phyloP scores from a whole-genome alignment of 2,329 filamentous ascomycete species.

The Pseudopithomyces maydicus region DNA sequence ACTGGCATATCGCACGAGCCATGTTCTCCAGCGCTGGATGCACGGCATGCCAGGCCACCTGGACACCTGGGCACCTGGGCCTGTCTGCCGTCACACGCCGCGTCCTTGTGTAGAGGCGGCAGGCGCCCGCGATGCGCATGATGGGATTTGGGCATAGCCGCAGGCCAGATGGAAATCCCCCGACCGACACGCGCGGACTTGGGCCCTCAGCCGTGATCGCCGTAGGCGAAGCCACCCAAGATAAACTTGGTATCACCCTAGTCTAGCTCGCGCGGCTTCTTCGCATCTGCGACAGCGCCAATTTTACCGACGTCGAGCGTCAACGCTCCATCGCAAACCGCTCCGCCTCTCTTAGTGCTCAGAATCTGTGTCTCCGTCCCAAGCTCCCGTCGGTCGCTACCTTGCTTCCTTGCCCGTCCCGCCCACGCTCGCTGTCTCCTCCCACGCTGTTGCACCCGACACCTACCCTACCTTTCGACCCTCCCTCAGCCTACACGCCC shows the following conservation, averaged over 20 bases:
- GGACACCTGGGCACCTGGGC: too few relatives aligned
- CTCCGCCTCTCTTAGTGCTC: not conserved
- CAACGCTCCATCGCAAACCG: conserved; percentile 14
- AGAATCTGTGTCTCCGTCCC: not conserved
- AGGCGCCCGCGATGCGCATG: not conserved
- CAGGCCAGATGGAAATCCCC: conserved; percentile 2
- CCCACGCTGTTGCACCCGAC: not conserved
- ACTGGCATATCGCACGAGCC: conserved; percentile 14
- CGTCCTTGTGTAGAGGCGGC: not conserved
- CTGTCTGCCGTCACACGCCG: not conserved
- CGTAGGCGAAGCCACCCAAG: conserved; percentile 21
- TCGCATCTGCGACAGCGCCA: conserved; percentile 17
- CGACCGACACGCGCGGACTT: not conserved
- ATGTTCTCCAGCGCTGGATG: conserved; percentile 7
- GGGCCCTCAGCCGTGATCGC: conserved; percentile 22
- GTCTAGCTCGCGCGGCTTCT: conserved; percentile 27
- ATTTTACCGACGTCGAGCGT: conserved; percentile 27
- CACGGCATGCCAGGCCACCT: not conserved
- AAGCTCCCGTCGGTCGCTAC: conserved; percentile 13
- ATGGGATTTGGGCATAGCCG: not conserved
- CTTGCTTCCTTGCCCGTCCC: not conserved
- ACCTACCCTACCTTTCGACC: conserved; percentile 2
- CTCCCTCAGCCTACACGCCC: conserved; percentile 2
- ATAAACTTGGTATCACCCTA: conserved; percentile 29
- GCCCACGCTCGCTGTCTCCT: conserved; percentile 11